Evolutionary conservation across 805 yeast species (phyloP), one percentile per base, ranked within the genome.

Genomic region (Candida cerambycidarum): DNA sequence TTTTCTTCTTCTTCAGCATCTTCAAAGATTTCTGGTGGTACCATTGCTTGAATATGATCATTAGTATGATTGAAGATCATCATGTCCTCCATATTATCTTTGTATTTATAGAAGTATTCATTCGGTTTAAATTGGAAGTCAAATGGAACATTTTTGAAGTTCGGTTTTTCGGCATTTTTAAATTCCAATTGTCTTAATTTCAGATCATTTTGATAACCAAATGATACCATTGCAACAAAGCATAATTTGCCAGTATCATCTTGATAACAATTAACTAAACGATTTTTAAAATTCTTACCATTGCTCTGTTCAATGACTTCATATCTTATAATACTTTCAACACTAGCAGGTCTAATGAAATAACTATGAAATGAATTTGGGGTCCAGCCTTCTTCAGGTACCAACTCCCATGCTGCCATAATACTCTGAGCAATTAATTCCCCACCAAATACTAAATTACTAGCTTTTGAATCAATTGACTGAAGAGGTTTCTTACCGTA

Each of bases 341-440:
- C 62, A 32, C 55, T 57, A 5, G 67, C 69, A 5, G 69, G 65
- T 51, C 66, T 65, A 23, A 67, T 60, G 42, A 69, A 69, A 43
- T 65, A 66, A 23, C 66, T 58, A 46, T 69, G 74, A 31, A 65
- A 53, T 3, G 73, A 69, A 44, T 69, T 69, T 1, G 74, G 74
- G 5, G 59, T 57, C 51, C 63, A 68, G 2, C 42, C 52, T 18
- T 39, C 33, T 29, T 47, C 53, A 8, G 37, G 37, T 3, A 56
- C 58, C 12, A 62, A 54, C 43, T 62, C 63, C 60, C 70, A 62
- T 5, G 71, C 70, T 12, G 64, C 73, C 38, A 63, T 51, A 8
- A 69, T 43, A 9, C 69, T 62, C 44, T 69, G 73, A 3, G 67
- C 67, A 32, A 65, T 57, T 11, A 69, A 47, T 38, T 64, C 67